Evolutionary conservation across 2,329 filamentous ascomycete genomes (phyloP), one percentile per base, ranked within the genome.

Genomic region (Nemania diffusa): DNA sequence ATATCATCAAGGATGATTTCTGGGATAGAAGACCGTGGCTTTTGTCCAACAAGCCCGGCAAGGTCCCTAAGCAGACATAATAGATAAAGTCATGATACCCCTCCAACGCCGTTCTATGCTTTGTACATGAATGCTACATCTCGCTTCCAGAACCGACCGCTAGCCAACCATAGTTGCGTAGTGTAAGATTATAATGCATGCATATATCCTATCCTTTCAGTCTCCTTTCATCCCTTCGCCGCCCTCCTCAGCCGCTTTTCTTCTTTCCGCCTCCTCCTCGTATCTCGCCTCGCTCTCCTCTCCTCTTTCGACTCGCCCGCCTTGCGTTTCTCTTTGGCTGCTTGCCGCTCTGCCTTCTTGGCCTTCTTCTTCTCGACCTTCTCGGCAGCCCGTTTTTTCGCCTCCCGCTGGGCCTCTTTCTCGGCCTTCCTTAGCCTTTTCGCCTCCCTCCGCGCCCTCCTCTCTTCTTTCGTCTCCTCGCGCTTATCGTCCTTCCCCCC

Each of bases 1-100:
- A 99, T 81, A 92, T 99, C 74, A 98, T 99, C 80, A 94, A 92
- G 74, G 93, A 98, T 79, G 92, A 93, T 3, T 99, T 99, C 77
- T 99, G 96, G 96, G 86, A 93, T 70, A 86, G 85, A 74, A 85
- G 94, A 76, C 94, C 94, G 1, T 98, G 94, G 93, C 84, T 96
- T 64, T 77, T 94, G 60, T 92, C 90, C 1, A 91, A 91, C 70
- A 91, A 89, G 78, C 90, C 91, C 5, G 91, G 91, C 24, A 91
- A 87, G 75, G 83, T 90, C 73, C 89, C 89, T n/a, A 89, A 88
- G 75, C 85, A 88, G 77, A 82, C 81, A 60, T 84, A 71, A 71
- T 67, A 42, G 69, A n/a, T n/a, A 42, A 57, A 50, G 3, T 61
- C 29, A 64, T 59, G 44, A 67, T 68, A 60, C 29, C 64, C 59